These are phyloP conservation scores for Cenchrus purpureus DNA, from an alignment of 176 grass and related monocot genomes.

Conservation along the genomic window DNA sequence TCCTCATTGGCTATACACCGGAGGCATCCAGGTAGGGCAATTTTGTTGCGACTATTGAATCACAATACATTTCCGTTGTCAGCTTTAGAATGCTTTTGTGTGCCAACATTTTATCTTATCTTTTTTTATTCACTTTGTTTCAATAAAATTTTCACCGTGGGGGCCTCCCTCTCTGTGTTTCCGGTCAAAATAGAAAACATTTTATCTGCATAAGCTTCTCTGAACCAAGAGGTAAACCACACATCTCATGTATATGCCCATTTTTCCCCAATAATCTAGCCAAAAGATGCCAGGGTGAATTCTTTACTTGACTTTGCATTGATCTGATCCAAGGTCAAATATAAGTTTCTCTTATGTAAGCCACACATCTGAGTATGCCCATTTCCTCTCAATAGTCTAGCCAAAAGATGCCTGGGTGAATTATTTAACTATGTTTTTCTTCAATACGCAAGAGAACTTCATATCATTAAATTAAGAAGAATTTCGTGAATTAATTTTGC, in stretches of 20 bases:
- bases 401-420: background rate
- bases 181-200: background rate
- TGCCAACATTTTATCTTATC: background rate
- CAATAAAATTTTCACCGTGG: no score
- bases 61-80: background rate
- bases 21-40: slow-evolving; percentile 67
- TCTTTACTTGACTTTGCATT: background rate
- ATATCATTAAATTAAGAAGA: no score
- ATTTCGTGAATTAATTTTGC: background rate
- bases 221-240: background rate
- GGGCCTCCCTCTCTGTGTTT: no score
- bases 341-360: background rate
- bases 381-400: no score
- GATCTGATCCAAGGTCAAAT: slow-evolving; percentile 2
- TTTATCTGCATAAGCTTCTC: background rate
- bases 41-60: background rate
- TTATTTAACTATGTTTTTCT: background rate
- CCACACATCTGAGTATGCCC: no score
- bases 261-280: background rate
- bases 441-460: no score
- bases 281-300: background rate
- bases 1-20: slow-evolving; percentile 77
- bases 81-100: background rate
- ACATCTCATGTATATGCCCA: background rate
- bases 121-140: no score